phyloP scores from a whole-genome alignment of 176 grass and related monocot genomes.

The Aegilops umbellulata region DNA sequence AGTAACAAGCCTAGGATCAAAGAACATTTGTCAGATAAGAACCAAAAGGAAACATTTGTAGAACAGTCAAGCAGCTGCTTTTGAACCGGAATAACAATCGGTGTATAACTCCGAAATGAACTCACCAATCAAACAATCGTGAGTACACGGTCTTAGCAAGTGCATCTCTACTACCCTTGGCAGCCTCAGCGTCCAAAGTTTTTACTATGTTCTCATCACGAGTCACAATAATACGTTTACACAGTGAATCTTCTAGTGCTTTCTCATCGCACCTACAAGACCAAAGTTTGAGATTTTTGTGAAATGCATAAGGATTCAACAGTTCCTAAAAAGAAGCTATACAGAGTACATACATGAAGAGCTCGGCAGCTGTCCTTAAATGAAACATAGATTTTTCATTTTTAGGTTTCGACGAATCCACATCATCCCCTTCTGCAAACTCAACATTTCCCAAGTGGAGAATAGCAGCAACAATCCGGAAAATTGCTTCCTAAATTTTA shows the following conservation, averaged over 20 bases:
- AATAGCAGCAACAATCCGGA: slow-evolving; percentile 86
- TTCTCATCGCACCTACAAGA: slow-evolving; percentile 75
- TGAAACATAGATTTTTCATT: slow-evolving; percentile 90
- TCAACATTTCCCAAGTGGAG: slow-evolving; percentile 92
- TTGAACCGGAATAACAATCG: slow-evolving; percentile 9
- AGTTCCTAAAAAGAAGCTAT: slow-evolving; percentile 7
- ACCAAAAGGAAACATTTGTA: slow-evolving; percentile 27
- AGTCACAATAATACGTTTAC: slow-evolving; percentile 88
- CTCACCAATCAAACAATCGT: slow-evolving; percentile 95
- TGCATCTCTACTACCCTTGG: slow-evolving; percentile 81
- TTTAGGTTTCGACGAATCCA: slow-evolving; percentile 90
- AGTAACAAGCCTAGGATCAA: slow-evolving; percentile 82
- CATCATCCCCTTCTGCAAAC: slow-evolving; percentile 82
- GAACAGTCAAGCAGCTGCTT: slow-evolving; percentile 13
- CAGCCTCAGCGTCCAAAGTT: slow-evolving; percentile 70
- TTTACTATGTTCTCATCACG: slow-evolving; percentile 96
- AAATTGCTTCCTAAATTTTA: slow-evolving; percentile 74
- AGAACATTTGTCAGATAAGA: slow-evolving; percentile 25
- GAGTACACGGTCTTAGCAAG: slow-evolving; percentile 95
- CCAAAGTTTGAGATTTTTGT: slow-evolving; percentile 27
- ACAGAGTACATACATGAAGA: slow-evolving; percentile 69
- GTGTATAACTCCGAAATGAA: background rate
- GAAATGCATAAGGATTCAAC: slow-evolving; percentile 3
- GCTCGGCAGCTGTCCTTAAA: slow-evolving; percentile 76
- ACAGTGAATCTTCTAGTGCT: slow-evolving; percentile 87